These are phyloP conservation scores for Pseudonitzschia pungens DNA, from an alignment of 108 stramenopile genomes.

Conservation along the genomic window DNA sequence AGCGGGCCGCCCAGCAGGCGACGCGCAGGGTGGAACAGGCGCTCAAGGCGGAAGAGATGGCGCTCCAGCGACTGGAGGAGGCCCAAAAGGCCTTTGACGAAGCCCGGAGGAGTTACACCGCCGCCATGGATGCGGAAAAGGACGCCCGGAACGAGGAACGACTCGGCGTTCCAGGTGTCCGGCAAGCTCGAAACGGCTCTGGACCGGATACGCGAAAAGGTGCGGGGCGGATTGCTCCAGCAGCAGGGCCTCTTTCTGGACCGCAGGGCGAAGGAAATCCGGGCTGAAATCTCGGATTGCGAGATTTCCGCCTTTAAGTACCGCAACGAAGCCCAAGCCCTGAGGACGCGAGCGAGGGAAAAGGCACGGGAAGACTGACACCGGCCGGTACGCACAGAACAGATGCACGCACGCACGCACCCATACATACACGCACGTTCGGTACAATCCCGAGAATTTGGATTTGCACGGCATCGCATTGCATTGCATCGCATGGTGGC, in stretches of 20 bases:
- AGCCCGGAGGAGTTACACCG: background rate
- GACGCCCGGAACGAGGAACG: background rate
- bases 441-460: too few species aligned
- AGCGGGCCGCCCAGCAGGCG: background rate
- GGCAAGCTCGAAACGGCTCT: background rate
- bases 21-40: slow-evolving; percentile 8
- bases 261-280: background rate
- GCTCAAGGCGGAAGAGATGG: slow-evolving; percentile 2
- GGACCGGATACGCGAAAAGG: background rate
- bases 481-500: too few species aligned
- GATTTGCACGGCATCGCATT: too few species aligned
- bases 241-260: slow-evolving; percentile 5
- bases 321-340: background rate
- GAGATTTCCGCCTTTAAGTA: background rate
- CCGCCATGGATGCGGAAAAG: background rate
- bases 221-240: background rate
- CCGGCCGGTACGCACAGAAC: too few species aligned
- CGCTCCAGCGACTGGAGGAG: slow-evolving; percentile 3
- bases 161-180: background rate
- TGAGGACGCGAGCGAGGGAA: background rate
- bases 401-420: too few species aligned
- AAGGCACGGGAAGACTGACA: background rate
- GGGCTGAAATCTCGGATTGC: slow-evolving; percentile 1
- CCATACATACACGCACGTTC: too few species aligned
- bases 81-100: slow-evolving; percentile 16